These are phyloP conservation scores for Beauveria scarabaeidicola DNA, from an alignment of 2,329 filamentous ascomycete species.

Conservation along the genomic window DNA sequence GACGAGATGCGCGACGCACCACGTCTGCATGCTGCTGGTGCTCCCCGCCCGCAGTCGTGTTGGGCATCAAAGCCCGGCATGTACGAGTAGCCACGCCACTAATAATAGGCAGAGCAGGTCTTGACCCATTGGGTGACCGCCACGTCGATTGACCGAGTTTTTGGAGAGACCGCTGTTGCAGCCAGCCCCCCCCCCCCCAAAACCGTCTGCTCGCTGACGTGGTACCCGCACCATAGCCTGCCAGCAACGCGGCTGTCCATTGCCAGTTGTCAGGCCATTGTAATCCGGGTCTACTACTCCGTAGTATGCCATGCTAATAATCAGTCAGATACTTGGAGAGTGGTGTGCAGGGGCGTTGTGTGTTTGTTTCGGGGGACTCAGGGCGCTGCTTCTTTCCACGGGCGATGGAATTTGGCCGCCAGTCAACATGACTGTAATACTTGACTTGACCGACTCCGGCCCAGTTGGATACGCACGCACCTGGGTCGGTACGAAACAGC, in stretches of 20 bases:
- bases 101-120: not conserved
- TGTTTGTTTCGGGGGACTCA: not conserved
- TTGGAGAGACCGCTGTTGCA: constrained; percentile 3
- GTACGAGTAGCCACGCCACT: constrained; percentile 5
- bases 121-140: constrained; percentile 11
- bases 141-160: constrained; percentile 13
- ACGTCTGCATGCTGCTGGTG: not conserved
- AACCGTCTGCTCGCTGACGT: not conserved
- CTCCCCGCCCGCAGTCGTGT: constrained; percentile 8
- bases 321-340: not conserved
- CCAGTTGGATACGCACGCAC: not conserved
- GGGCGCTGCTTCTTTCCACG: not conserved
- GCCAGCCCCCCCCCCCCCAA: not conserved
- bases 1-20: not conserved
- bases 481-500: not conserved
- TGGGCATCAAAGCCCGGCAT: constrained; percentile 10
- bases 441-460: not conserved
- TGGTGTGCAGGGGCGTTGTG: not conserved
- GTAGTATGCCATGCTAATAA: not conserved
- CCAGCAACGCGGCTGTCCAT: not conserved
- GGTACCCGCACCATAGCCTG: not conserved
- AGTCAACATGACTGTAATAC: not conserved
- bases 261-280: not conserved
- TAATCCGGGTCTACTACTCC: not conserved
- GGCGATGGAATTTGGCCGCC: not conserved